phyloP scores from a whole-genome alignment of 2,329 filamentous ascomycete species.

The Lizonia empirigonia region DNA sequence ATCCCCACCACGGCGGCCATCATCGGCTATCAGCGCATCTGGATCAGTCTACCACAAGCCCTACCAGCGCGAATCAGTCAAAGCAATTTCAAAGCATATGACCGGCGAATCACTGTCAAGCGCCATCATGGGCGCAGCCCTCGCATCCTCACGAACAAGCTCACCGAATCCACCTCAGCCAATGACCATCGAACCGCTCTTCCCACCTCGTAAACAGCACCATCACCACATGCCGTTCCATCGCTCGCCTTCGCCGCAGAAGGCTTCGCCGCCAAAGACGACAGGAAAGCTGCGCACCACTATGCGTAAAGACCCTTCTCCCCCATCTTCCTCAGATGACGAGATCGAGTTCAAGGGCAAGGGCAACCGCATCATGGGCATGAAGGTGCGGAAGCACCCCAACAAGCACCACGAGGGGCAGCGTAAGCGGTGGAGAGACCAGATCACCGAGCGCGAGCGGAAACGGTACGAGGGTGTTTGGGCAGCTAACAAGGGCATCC shows the following conservation, averaged over 20 bases:
- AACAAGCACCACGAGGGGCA: slow-evolving; percentile 77
- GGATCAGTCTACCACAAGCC: slow-evolving; percentile 47
- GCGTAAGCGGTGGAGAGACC: slow-evolving; percentile 76
- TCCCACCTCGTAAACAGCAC: slow-evolving; percentile 50
- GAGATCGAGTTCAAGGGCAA: slow-evolving; percentile 59
- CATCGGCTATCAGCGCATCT: slow-evolving; percentile 33
- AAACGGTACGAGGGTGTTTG: slow-evolving; percentile 83
- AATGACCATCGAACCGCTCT: slow-evolving; percentile 44
- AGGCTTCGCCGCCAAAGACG: slow-evolving; percentile 41
- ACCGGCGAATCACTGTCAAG: slow-evolving; percentile 70
- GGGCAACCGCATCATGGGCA: slow-evolving; percentile 61
- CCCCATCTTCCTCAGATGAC: slow-evolving; percentile 59
- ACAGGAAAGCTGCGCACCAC: slow-evolving; percentile 68
- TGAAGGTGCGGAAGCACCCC: slow-evolving; percentile 60
- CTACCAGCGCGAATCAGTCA: slow-evolving; percentile 46
- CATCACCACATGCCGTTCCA: slow-evolving; percentile 45
- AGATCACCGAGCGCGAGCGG: slow-evolving; percentile 73
- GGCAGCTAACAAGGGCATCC: slow-evolving; percentile 75
- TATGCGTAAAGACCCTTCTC: slow-evolving; percentile 60
- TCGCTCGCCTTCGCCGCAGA: slow-evolving; percentile 47
- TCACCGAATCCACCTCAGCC: slow-evolving; percentile 47
- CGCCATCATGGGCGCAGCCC: slow-evolving; percentile 75
- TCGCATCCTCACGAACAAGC: slow-evolving; percentile 66
- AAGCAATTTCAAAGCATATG: slow-evolving; percentile 54
- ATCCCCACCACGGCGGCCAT: slow-evolving; percentile 27